Base-by-base conservation (phyloP, 2,329 filamentous ascomycete genomes). In the Cladophialophora chaetospira region DNA sequence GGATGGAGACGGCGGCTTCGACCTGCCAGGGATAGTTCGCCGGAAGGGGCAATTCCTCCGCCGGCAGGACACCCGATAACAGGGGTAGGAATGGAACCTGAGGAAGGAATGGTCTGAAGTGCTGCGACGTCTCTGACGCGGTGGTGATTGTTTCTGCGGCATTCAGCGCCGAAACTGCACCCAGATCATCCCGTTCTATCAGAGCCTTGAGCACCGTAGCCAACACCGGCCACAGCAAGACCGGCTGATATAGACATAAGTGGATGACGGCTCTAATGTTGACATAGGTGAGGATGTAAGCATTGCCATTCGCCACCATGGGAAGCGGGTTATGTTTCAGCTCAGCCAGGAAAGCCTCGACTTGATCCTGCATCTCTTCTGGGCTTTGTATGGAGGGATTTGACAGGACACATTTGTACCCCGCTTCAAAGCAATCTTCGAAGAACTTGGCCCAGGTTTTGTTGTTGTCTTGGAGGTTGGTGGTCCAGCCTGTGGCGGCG, bases 381-480 rank as follows among this genome's bases (percentile, higher is more conserved):
- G 57, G 28, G 6, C 23, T 44, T 15, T 42, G 50, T 5, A 50
- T 48, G 17, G 38, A 10, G 3, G 47, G 23, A 13, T 65, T 35
- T 26, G 70, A 72, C 40, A 84, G 73, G 1, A 73, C 72, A 53
- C 81, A 84, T 5, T 68, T 73, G 0, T 70, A 58, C 0, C 80
- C 79, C 15, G 78, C 82, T 38, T 73, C 69, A 64, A 79, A 75
- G 65, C 84, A 87, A 36, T 77, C 75, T 15, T 72, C 69, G 63
- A 80, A 82, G 55, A 86, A 85, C 15, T 71, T 76, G 1, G 75
- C 68, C 63, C 84, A 75, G 4, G 81, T 76, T 49, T 76, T 73
- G 66, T 86, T 82, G 11, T 79, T 77, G 63, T 85, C 79, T n/a
- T 71, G 71, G 5, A 82, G 65, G 49, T 77, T 73, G 25, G 73